Conservation (phyloP, 805 yeast genomes). For the Ogataea nitratoaversa region DNA sequence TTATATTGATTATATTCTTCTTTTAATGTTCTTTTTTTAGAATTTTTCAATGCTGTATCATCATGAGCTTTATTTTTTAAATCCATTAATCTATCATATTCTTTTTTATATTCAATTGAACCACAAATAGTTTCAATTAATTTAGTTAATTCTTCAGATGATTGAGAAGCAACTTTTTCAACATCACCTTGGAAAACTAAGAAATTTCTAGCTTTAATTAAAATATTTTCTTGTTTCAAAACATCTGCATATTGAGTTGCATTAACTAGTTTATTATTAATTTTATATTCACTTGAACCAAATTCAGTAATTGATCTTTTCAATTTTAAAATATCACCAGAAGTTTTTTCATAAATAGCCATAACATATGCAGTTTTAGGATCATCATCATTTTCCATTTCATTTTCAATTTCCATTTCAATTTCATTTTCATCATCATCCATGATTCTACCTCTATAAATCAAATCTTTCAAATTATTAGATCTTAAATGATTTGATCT, state of each 20-base stretch:
- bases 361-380: constrained; percentile 66
- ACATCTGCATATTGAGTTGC: constrained; percentile 61
- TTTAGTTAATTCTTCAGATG: constrained; percentile 67
- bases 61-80: constrained; percentile 65
- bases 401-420: constrained; percentile 17
- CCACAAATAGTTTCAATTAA: constrained; percentile 84
- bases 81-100: constrained; percentile 62
- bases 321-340: constrained; percentile 55
- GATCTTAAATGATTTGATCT: constrained; percentile 74
- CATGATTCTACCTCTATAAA: constrained; percentile 65
- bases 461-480: constrained; percentile 63
- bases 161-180: constrained; percentile 86
- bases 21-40: constrained; percentile 64
- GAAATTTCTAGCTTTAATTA: constrained; percentile 86
- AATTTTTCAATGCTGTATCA: constrained; percentile 56
- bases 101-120: constrained; percentile 58
- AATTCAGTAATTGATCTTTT: constrained; percentile 54
- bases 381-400: constrained; percentile 26
- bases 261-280: constrained; percentile 57
- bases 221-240: constrained; percentile 72
- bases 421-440: constrained; percentile 23
- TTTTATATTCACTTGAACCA: constrained; percentile 65
- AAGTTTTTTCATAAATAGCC: constrained; percentile 65
- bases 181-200: constrained; percentile 97
- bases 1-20: constrained; percentile 75